These are phyloP conservation scores for Epichloe amarillans DNA, from an alignment of 2,329 filamentous ascomycete species.

Conservation along the genomic window DNA sequence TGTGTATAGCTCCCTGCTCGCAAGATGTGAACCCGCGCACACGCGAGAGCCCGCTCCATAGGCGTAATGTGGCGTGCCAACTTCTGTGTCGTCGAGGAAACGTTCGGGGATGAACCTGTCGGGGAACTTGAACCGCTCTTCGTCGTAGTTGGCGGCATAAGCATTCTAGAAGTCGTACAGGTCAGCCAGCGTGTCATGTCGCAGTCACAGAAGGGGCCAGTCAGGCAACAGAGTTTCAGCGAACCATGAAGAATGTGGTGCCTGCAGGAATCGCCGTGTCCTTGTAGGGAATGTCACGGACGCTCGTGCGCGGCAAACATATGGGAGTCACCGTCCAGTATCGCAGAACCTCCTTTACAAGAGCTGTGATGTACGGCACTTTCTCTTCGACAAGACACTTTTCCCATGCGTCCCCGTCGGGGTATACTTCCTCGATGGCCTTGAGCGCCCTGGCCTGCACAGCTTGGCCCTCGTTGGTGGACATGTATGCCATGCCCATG, in stretches of 20 bases:
- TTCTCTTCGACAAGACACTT: constrained; percentile 61
- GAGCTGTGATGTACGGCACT: constrained; percentile 60
- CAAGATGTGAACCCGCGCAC: constrained; percentile 50
- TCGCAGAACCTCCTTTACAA: constrained; percentile 66
- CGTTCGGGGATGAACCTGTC: constrained; percentile 55
- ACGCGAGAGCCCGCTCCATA: constrained; percentile 51
- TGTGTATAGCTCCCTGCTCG: constrained; percentile 49
- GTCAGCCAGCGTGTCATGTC: background rate
- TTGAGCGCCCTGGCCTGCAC: constrained; percentile 57
- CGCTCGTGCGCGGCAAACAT: constrained; percentile 57
- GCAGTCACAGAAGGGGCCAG: background rate
- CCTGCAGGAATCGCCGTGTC: constrained; percentile 56
- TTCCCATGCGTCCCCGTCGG: constrained; percentile 63
- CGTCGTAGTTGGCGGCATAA: constrained; percentile 63
- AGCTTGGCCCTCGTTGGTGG: constrained; percentile 51
- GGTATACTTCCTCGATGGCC: constrained; percentile 60
- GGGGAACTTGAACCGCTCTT: constrained; percentile 51
- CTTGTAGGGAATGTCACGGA: constrained; percentile 59
- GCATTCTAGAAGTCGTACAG: constrained; percentile 38
- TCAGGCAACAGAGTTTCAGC: background rate
- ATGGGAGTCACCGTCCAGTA: constrained; percentile 74
- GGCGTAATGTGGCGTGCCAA: constrained; percentile 46
- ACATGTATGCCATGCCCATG: constrained; percentile 66
- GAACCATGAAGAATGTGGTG: constrained; percentile 66
- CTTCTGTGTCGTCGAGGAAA: constrained; percentile 43